These are phyloP conservation scores for Macrophomina tecta DNA, from an alignment of 2,329 filamentous ascomycete genomes.

Conservation along the genomic window DNA sequence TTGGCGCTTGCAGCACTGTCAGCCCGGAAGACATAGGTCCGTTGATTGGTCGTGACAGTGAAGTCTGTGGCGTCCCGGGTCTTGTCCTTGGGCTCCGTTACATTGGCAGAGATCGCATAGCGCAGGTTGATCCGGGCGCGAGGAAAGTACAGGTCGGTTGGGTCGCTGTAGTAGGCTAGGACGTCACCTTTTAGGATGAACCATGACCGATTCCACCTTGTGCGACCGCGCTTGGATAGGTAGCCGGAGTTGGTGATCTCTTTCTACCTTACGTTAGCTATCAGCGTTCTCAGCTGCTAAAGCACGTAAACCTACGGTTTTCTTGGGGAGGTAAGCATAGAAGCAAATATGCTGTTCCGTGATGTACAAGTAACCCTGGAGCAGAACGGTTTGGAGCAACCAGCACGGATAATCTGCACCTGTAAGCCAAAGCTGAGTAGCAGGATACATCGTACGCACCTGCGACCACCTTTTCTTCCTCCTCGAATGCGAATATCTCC, in stretches of 20 bases:
- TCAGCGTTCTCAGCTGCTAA: too few relatives aligned
- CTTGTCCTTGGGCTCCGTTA: conserved; percentile 72
- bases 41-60: conserved; percentile 78
- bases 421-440: conserved; percentile 29
- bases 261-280: conserved; percentile 37
- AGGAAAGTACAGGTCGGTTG: conserved; percentile 88
- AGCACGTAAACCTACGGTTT: conserved; percentile 66
- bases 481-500: conserved; percentile 71
- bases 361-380: conserved; percentile 96
- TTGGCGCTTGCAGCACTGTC: conserved; percentile 87
- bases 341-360: conserved; percentile 94
- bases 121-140: conserved; percentile 90
- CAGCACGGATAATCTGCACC: conserved; percentile 85
- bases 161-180: conserved; percentile 84
- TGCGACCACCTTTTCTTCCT: conserved; percentile 82
- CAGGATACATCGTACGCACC: conserved; percentile 50
- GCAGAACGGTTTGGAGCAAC: conserved; percentile 85
- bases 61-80: conserved; percentile 77
- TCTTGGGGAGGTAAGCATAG: conserved; percentile 95
- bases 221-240: conserved; percentile 84
- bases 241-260: conserved; percentile 82
- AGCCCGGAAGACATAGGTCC: conserved; percentile 85
- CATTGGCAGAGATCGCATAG: conserved; percentile 85
- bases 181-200: conserved; percentile 92
- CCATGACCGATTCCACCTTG: conserved; percentile 92